Base-by-base conservation (phyloP, 768 basidiomycete genomes). In the Termitomyces eurrhizus region DNA sequence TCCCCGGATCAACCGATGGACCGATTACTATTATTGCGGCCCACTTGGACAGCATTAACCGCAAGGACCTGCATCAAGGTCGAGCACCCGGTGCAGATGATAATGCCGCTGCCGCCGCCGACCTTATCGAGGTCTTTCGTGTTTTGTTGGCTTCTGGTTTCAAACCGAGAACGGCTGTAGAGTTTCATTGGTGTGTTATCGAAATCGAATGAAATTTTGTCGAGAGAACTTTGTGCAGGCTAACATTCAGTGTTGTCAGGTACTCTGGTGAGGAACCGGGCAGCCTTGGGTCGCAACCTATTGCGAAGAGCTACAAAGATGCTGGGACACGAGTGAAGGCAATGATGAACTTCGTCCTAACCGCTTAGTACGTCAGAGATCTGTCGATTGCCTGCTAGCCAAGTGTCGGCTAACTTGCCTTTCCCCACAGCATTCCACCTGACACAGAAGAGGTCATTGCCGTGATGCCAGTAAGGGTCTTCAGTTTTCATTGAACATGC, bases 261-360 rank as follows among this genome's bases (percentile, higher is more conserved):
- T 65, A 61, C 61, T 74, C 78, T 24, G 79, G 73, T 41, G 78
- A 80, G 29, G 83, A 84, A 65, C 77, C 75, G 39, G 85, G 85
- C 11, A 74, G 83, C 13, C 65, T 75, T 53, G 83, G 82, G 42
- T 77, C 75, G 36, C 77, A 78, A 62, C 79, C 77, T 18, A 71
- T 83, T 52, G 78, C 80, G 18, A 77, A 74, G 58, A 68, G 66
- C 39, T 84, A 84, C 70, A 79, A 79, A 71, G 68, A 68, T 45
- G 69, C 69, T 11, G 74, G 73, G 13, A 70, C 68, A 51, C 66
- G 76, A 49, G 77, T 84, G 13, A 75, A 75, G 48, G 82, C 74
- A 2, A 69, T 73, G 67, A 56, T 73, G 72, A 68, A 86, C 78
- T 78, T 84, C 57, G 76, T 75, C 50, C 75, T 77, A 73, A 76